These are phyloP conservation scores for Neonectria faginata DNA, from an alignment of 2,329 filamentous ascomycete genomes.

Conservation along the genomic window DNA sequence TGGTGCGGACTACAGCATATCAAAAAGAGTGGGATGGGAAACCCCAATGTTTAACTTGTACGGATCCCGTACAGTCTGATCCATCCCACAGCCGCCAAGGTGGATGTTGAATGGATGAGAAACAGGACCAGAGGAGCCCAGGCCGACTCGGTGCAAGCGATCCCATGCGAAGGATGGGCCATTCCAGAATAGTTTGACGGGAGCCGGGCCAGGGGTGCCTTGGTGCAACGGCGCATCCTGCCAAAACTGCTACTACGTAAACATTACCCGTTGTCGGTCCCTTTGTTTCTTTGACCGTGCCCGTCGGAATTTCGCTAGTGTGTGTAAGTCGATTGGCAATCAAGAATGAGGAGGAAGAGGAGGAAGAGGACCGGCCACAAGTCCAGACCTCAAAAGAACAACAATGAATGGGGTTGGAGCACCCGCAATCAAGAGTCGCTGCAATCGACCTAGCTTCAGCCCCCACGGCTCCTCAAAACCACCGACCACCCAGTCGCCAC, in stretches of 20 bases:
- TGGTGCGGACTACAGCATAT: not conserved
- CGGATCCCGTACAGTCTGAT: too few species aligned
- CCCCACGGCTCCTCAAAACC: not conserved
- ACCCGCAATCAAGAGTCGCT: not conserved
- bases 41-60: not conserved
- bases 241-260: constrained; percentile 13
- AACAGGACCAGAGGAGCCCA: not conserved
- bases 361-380: constrained; percentile 21
- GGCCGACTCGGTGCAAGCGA: constrained; percentile 39
- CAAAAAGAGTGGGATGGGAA: constrained; percentile 14
- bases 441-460: not conserved
- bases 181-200: constrained; percentile 35
- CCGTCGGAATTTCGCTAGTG: constrained; percentile 10
- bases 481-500: constrained; percentile 8
- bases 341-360: constrained; percentile 4
- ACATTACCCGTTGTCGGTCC: constrained; percentile 21
- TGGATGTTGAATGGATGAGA: not conserved
- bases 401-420: not conserved
- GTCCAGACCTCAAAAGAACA: constrained; percentile 19
- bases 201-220: constrained; percentile 28
- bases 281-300: constrained; percentile 14
- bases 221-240: constrained; percentile 26
- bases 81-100: not conserved
- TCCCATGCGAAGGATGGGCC: constrained; percentile 12
- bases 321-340: constrained; percentile 11